Evolutionary conservation across 306 rosid species (phyloP).

Genomic region (Potentilla sterilis): DNA sequence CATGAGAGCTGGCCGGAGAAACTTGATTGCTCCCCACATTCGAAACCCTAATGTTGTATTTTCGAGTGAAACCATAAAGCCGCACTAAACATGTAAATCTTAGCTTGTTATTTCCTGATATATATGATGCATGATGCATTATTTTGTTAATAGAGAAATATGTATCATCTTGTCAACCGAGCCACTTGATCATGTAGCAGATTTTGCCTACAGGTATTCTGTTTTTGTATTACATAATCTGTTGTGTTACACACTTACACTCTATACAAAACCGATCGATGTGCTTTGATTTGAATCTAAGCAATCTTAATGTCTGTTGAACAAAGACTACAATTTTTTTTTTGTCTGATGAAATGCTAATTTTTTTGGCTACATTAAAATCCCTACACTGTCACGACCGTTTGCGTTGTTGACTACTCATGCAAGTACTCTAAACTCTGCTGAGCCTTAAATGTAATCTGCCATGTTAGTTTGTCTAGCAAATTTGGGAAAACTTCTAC

Average conservation of each 20-base stretch:
- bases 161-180: neutral
- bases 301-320: neutral
- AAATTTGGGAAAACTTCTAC: neutral
- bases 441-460: neutral
- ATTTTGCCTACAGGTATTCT: neutral
- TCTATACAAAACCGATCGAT: neutral
- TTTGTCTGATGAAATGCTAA: neutral
- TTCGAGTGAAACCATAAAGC: constrained; percentile 33
- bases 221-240: too few relatives aligned
- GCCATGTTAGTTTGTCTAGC: neutral
- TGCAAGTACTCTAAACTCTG: neutral
- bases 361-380: neutral
- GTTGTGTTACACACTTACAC: neutral
- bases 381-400: neutral
- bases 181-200: neutral
- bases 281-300: neutral
- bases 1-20: constrained; percentile 20
- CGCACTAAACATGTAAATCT: constrained; percentile 14
- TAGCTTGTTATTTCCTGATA: constrained; percentile 14
- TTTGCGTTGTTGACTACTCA: neutral
- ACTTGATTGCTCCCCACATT: constrained; percentile 29
- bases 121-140: constrained; percentile 15
- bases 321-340: neutral
- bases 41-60: constrained; percentile 66
- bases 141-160: too few relatives aligned